Evolutionary conservation across 768 basidiomycete species (phyloP).

Genomic region (Tulasnella sp.): DNA sequence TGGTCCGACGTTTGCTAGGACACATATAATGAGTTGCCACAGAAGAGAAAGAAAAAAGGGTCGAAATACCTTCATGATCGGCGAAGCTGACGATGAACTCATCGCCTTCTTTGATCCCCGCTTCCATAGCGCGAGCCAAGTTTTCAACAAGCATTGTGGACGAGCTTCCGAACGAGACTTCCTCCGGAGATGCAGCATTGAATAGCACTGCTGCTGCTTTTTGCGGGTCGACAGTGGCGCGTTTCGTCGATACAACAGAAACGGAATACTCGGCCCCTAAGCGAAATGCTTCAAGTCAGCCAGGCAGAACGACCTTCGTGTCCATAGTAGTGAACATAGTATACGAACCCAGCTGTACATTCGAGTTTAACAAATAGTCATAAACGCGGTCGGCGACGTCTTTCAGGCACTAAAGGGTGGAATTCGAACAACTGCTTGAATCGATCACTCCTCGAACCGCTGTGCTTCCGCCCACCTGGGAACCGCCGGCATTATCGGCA

Average conservation of each 20-base stretch:
- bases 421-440: not conserved
- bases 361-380: slow-evolving; percentile 60
- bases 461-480: slow-evolving; percentile 32
- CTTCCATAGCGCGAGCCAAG: slow-evolving; percentile 49
- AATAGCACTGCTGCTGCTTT: slow-evolving; percentile 45
- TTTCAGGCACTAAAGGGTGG: slow-evolving; percentile 26
- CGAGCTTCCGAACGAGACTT: slow-evolving; percentile 56
- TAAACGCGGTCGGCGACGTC: slow-evolving; percentile 46
- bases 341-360: slow-evolving; percentile 49
- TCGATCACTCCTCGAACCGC: not conserved
- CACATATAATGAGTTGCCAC: not conserved
- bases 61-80: slow-evolving; percentile 57
- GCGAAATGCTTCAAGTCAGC: not conserved
- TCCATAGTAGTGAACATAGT: too few relatives aligned
- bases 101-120: slow-evolving; percentile 43
- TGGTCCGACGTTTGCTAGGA: slow-evolving; percentile 54
- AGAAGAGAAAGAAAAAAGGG: not conserved
- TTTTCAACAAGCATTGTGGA: slow-evolving; percentile 62
- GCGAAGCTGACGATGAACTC: slow-evolving; percentile 61
- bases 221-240: slow-evolving; percentile 36
- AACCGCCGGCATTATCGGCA: slow-evolving; percentile 70
- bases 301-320: not conserved
- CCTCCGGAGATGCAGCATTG: slow-evolving; percentile 48
- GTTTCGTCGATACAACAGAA: slow-evolving; percentile 40
- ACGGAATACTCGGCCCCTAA: slow-evolving; percentile 51